phyloP scores from a whole-genome alignment of 257 asterid species.

The Penstemon davidsonii region DNA sequence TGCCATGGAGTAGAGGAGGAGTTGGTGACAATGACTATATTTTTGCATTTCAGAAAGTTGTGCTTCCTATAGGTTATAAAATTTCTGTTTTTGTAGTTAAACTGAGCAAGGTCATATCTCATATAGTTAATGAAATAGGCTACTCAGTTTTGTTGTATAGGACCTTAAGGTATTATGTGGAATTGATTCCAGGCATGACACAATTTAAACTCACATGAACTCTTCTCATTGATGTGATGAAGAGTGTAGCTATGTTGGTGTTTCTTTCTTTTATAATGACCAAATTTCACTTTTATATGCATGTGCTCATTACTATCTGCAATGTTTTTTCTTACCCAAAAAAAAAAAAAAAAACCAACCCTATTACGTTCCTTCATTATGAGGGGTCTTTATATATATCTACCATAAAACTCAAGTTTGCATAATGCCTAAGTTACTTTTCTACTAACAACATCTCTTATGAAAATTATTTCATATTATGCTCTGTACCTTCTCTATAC shows the following conservation, averaged over 20 bases:
- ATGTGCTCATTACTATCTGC: not conserved
- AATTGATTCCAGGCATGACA: constrained; percentile 17
- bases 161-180: constrained; percentile 11
- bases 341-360: too few relatives aligned
- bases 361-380: not conserved
- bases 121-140: not conserved
- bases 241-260: constrained; percentile 11
- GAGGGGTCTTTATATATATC: not conserved
- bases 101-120: not conserved
- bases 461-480: not conserved
- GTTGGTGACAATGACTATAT: constrained; percentile 95
- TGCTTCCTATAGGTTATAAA: constrained; percentile 85
- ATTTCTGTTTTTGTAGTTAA: constrained; percentile 12
- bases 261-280: constrained; percentile 15
- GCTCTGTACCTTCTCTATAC: too few relatives aligned
- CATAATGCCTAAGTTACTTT: not conserved
- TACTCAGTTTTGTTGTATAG: constrained; percentile 18
- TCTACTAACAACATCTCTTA: not conserved
- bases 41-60: constrained; percentile 88
- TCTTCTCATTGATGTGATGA: constrained; percentile 11
- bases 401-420: constrained; percentile 1
- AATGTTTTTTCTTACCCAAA: too few relatives aligned
- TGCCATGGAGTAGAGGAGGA: constrained; percentile 96
- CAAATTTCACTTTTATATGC: not conserved
- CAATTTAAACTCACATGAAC: constrained; percentile 5